Conservation (phyloP, 306 rosid genomes). For the Vigna hirtella region DNA sequence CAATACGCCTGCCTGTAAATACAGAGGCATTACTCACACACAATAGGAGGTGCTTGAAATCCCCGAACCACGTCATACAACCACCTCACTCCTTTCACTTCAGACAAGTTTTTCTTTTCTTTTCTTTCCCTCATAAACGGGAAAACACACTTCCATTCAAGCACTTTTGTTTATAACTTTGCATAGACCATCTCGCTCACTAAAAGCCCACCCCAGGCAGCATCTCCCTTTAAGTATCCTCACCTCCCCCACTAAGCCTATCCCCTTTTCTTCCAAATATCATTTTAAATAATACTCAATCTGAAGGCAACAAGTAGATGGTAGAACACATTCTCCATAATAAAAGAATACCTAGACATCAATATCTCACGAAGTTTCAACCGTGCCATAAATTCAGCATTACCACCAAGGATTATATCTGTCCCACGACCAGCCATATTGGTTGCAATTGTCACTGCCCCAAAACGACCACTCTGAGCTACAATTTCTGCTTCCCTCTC, state of each 20-base stretch:
- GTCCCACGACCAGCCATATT: conserved; percentile 99
- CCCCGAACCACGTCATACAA: background rate
- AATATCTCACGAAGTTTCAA: conserved; percentile 94
- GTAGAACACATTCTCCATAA: conserved; percentile 13
- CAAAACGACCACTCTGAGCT: conserved; percentile 97
- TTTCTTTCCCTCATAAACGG: background rate
- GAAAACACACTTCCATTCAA: conserved; percentile 1
- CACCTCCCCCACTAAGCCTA: conserved; percentile 29
- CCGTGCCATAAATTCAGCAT: conserved; percentile 98
- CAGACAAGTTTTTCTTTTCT: background rate
- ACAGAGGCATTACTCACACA: background rate
- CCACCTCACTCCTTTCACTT: conserved; percentile 2
- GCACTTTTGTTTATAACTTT: background rate
- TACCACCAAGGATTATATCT: conserved; percentile 98
- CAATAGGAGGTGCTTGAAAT: background rate
- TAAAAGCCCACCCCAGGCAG: conserved; percentile 9
- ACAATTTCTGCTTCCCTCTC: conserved; percentile 99
- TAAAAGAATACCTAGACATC: conserved; percentile 79
- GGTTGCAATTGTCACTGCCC: conserved; percentile 97
- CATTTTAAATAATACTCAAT: conserved; percentile 23
- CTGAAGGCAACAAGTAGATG: conserved; percentile 23
- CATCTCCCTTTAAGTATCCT: conserved; percentile 18
- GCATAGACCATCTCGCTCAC: conserved; percentile 18
- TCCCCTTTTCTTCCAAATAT: conserved; percentile 13
- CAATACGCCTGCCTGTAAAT: conserved; percentile 30